Conservation (phyloP, 495 filamentous ascomycete species). For the Aspergillus egyptiacus region DNA sequence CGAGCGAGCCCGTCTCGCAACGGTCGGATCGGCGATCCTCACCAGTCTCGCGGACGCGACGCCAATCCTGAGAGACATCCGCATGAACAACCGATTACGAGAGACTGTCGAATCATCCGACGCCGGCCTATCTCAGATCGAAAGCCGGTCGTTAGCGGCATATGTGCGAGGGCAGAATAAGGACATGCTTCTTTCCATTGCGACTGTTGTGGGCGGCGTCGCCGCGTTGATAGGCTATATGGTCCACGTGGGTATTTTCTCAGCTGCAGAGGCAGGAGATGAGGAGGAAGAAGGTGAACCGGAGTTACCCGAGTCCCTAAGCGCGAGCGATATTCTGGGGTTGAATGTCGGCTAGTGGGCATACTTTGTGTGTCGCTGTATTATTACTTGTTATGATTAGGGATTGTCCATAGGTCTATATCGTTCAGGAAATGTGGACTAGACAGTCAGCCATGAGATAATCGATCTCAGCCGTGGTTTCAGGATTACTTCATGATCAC, state of each 20-base stretch:
- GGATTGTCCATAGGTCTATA: too few relatives aligned
- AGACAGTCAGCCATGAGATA: too few relatives aligned
- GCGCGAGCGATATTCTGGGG: constrained; percentile 22
- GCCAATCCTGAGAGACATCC: constrained; percentile 36
- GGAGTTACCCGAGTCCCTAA: constrained; percentile 7
- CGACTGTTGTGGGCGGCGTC: constrained; percentile 29
- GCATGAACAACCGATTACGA: constrained; percentile 31
- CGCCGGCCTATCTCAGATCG: constrained; percentile 21
- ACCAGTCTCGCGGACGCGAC: constrained; percentile 36
- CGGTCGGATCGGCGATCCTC: constrained; percentile 34
- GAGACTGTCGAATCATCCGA: constrained; percentile 25
- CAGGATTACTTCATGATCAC: too few relatives aligned
- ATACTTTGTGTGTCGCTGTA: background rate
- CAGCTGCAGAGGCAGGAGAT: constrained; percentile 12
- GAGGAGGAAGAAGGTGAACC: constrained; percentile 11
- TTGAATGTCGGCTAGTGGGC: background rate
- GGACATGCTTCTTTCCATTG: constrained; percentile 37
- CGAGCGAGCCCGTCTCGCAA: constrained; percentile 27
- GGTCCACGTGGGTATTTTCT: constrained; percentile 31
- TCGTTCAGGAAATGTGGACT: too few relatives aligned
- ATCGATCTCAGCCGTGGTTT: too few relatives aligned
- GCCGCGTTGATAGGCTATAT: constrained; percentile 40
- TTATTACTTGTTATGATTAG: too few relatives aligned
- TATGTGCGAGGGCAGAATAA: constrained; percentile 27
- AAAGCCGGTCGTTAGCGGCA: constrained; percentile 23